Evolutionary conservation across 768 basidiomycete species (phyloP).

Genomic region (Tephrocybe sp.): DNA sequence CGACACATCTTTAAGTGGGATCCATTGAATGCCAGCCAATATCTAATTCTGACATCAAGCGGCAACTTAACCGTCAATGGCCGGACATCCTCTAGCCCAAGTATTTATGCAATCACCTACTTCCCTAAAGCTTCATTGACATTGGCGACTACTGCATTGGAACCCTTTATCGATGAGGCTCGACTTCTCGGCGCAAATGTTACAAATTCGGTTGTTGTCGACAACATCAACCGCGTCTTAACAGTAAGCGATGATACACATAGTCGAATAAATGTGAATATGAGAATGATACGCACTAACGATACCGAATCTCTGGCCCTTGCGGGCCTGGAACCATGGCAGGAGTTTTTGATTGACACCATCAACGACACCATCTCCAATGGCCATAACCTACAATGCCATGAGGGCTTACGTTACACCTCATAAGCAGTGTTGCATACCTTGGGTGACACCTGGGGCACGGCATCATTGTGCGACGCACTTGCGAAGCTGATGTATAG

Average conservation of each 20-base stretch:
- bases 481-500: constrained; percentile 49
- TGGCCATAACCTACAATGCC: constrained; percentile 37
- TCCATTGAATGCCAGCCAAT: constrained; percentile 26
- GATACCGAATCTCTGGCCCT: constrained; percentile 44
- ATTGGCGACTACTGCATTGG: constrained; percentile 13
- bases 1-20: constrained; percentile 37
- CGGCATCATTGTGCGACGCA: constrained; percentile 35
- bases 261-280: no score
- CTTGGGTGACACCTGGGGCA: constrained; percentile 32
- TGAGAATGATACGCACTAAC: constrained; percentile 47
- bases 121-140: constrained; percentile 20
- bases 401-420: no score
- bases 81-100: neutral
- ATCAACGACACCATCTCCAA: constrained; percentile 35
- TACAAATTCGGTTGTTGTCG: neutral
- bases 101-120: constrained; percentile 11
- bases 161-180: constrained; percentile 21
- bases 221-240: constrained; percentile 18
- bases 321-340: constrained; percentile 38
- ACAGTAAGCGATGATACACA: constrained; percentile 13
- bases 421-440: no score
- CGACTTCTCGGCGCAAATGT: constrained; percentile 16
- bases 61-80: neutral
- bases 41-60: constrained; percentile 19
- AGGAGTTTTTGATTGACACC: constrained; percentile 46